phyloP scores from a whole-genome alignment of 2,329 filamentous ascomycete species.

The Pseudogymnoascus pannorum region DNA sequence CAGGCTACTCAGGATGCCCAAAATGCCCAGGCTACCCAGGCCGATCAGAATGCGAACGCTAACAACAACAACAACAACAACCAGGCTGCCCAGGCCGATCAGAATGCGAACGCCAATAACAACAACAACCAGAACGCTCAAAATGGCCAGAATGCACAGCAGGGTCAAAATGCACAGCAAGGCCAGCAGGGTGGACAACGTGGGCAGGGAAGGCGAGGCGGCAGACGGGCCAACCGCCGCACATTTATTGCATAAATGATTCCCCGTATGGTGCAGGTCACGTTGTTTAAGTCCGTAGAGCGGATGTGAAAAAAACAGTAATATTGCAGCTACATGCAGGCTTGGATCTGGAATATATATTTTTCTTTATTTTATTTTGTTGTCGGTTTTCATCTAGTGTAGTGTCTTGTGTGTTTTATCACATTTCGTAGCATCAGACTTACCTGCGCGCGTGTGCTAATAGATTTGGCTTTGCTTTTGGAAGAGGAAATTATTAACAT shows the following conservation, averaged over 20 bases:
- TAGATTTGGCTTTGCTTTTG: not conserved
- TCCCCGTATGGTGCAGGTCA: not conserved
- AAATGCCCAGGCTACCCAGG: not conserved
- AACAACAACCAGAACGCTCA: not conserved
- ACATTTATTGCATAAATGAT: not conserved
- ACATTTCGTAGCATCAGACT: not conserved
- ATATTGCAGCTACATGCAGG: not conserved
- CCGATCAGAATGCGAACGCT: not conserved
- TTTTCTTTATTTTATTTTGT: not conserved
- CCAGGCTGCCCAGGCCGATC: not conserved
- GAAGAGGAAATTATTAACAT: not conserved
- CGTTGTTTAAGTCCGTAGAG: slow-evolving; percentile 2
- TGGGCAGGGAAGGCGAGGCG: not conserved
- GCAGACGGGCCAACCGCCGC: not conserved
- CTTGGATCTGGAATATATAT: slow-evolving; percentile 3
- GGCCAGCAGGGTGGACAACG: not conserved
- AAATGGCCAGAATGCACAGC: not conserved
- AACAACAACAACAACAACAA: not conserved
- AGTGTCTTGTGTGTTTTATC: not conserved
- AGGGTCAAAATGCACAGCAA: not conserved
- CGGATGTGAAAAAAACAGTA: not conserved
- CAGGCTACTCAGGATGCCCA: slow-evolving; percentile 9
- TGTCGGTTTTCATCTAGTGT: not conserved
- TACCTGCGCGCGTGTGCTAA: not conserved
- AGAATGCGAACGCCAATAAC: not conserved